Base-by-base conservation (phyloP, 106 monocot genomes). In the Acanthochlamys bracteata region DNA sequence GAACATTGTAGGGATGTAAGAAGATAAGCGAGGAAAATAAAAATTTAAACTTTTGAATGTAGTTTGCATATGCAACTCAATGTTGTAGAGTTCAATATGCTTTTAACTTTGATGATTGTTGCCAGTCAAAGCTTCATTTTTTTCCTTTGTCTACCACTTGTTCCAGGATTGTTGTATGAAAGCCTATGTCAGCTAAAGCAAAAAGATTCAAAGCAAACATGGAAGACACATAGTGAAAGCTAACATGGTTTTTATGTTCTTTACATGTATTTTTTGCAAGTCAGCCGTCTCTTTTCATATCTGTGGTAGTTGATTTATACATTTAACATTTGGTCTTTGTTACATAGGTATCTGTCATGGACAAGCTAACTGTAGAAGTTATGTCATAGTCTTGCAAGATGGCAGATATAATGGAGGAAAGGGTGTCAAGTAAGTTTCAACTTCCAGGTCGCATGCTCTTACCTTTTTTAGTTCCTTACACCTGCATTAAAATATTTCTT, bases 321-420 rank as follows among this genome's bases (percentile, higher is more conserved):
- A 49, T 49, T 49, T 49, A 9, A 12, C 49, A 14, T 49, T 1
- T 49, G 49, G 10, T 49, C 49, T 49, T 49, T 49, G 12, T 4
- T 12, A 7, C 55, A 22, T 63, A 96, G 95, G 90, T 96, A 43
- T 84, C 90, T 39, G 85, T 98, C 49, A 88, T 91, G 91, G 96
- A 98, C 65, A 98, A 91, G 66, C 66, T 84, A 64, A 98, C 96
- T 26, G 83, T 91, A 25, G 88, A 88, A 75, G 60, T 98, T 45
- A 91, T 98, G 91, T 82, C 85, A 42, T 83, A 77, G 66, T 82
- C 87, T 57, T 88, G 84, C 76, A 98, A 91, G 80, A 98, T 98
- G 96, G 78, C 91, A 65, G 96, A 98, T 69, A 91, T 98, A 70
- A 98, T 88, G 7, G 84, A 98, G 67, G 83, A 84, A 78, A 91